These are phyloP conservation scores for Metarhizium guizhouense DNA, from an alignment of 2,329 filamentous ascomycete species.

Conservation along the genomic window DNA sequence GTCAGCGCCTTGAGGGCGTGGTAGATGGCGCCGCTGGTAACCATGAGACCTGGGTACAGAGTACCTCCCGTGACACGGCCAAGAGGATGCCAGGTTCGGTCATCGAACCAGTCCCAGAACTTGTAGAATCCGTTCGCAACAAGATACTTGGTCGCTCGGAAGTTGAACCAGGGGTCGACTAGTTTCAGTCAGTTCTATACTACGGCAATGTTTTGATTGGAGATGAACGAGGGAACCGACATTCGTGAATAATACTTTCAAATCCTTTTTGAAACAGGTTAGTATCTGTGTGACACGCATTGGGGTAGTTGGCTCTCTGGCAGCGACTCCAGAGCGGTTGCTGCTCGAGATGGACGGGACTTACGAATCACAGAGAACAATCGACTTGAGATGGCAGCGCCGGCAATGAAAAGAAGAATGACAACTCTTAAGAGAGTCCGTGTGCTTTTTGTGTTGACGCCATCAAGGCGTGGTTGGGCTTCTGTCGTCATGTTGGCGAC, in stretches of 20 bases:
- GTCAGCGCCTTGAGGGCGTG: conserved; percentile 82
- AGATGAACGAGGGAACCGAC: conserved; percentile 45
- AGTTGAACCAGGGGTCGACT: conserved; percentile 99
- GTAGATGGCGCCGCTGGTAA: conserved; percentile 95
- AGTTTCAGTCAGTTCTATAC: conserved; percentile 18
- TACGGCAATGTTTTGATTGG: background rate
- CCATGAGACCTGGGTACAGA: conserved; percentile 98
- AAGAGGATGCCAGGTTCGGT: conserved; percentile 98
- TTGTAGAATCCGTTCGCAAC: conserved; percentile 95
- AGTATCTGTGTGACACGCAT: conserved; percentile 13
- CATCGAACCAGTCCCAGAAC: conserved; percentile 99
- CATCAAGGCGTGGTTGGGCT: conserved; percentile 51
- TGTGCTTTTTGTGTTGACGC: conserved; percentile 73
- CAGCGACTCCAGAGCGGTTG: background rate
- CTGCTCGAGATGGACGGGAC: conserved; percentile 25
- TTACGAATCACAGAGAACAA: conserved; percentile 96
- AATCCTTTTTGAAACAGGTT: conserved; percentile 55
- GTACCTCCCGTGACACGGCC: conserved; percentile 97
- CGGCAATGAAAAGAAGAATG: conserved; percentile 87
- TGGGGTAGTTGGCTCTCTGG: background rate
- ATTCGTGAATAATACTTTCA: conserved; percentile 99
- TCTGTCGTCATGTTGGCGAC: conserved; percentile 36
- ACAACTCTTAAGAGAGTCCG: conserved; percentile 78
- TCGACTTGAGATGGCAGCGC: conserved; percentile 82
- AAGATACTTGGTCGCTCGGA: conserved; percentile 94